Evolutionary conservation across 2,329 filamentous ascomycete species (phyloP), one percentile per base, ranked within the genome.

Genomic region (Fonsecaea monophora): DNA sequence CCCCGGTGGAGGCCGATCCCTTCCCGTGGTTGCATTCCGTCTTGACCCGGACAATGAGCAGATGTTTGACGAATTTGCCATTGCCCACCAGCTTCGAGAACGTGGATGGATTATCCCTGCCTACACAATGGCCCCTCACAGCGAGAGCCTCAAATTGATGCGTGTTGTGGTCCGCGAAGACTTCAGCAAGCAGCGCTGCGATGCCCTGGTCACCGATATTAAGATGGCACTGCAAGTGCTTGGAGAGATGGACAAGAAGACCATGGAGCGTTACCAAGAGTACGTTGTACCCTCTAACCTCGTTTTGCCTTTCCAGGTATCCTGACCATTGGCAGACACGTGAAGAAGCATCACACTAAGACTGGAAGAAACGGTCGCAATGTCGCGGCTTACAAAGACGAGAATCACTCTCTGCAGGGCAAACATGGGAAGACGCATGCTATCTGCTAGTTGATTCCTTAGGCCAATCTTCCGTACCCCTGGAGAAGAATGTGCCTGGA

Each of bases 51-150:
- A 84, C 45, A 76, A 82, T 5, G 80, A 81, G 4, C 83, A 87
- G 32, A 79, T 84, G 60, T 92, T 87, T 73, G 90, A 92, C 74
- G 90, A 94, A 78, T 94, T 93, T 68, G 85, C 90, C 0, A 81
- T 93, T 48, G 94, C 94, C 0, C 93, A 96, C 76, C 90, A 93
- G 78, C 86, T 97, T 32, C 90, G 94, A 60, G 89, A 92, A 70
- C 87, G 93, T 38, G 92, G 92, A 53, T 98, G 94, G 94, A 90
- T 97, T 35, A 92, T 97, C 0, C 94, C 94, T 0, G 94, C 94
- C 0, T 98, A 98, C 81, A 98, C 94, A 45, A 97, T 97, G 94
- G 94, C 94, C 0, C 94, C 94, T 18, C 85, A 96, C 77, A 93
- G 92, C 18, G 84, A 92, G 64, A 83, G 88, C 70, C 84, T 97